Percentiles rank a stretch among this genome's conserved stretches.
phyloP scores from a whole-genome alignment of 2,329 filamentous ascomycete genomes.

The Epichloe aotearoae region DNA sequence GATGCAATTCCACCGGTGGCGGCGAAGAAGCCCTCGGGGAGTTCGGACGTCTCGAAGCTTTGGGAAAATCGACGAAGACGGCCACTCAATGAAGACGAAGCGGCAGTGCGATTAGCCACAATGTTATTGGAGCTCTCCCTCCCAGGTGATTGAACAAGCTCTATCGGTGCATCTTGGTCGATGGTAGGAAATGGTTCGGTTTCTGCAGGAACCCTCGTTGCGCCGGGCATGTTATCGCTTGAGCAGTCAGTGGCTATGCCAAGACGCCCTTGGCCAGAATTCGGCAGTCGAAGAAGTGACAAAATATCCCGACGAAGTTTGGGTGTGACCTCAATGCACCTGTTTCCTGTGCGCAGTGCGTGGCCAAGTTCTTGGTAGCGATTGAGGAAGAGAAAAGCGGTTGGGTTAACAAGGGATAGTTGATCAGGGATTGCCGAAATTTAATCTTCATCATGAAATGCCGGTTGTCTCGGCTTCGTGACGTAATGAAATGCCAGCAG shows the following conservation, averaged over 20 bases:
- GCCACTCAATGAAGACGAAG: conserved; percentile 19
- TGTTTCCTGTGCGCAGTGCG: too few relatives aligned
- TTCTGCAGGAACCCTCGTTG: conserved; percentile 4
- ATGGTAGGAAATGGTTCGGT: conserved; percentile 16
- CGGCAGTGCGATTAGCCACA: conserved; percentile 13
- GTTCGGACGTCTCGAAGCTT: conserved; percentile 31
- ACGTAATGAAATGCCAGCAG: too few relatives aligned
- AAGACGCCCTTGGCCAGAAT: background rate
- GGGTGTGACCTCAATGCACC: too few relatives aligned
- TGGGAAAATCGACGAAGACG: conserved; percentile 20
- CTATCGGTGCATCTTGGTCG: conserved; percentile 6
- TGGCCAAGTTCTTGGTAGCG: too few relatives aligned
- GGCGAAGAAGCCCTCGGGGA: conserved; percentile 34
- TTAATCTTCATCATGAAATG: background rate
- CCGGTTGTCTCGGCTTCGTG: too few relatives aligned
- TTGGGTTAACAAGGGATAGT: too few relatives aligned
- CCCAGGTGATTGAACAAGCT: background rate
- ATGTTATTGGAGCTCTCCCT: conserved; percentile 3
- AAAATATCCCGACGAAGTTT: background rate
- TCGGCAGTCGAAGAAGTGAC: background rate
- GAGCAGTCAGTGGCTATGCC: background rate
- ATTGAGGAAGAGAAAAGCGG: background rate
- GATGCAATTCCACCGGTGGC: conserved; percentile 33
- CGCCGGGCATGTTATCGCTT: conserved; percentile 2
- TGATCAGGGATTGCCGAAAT: background rate